Base-by-base conservation (phyloP, 2,329 filamentous ascomycete species). In the Alternaria alternata region DNA sequence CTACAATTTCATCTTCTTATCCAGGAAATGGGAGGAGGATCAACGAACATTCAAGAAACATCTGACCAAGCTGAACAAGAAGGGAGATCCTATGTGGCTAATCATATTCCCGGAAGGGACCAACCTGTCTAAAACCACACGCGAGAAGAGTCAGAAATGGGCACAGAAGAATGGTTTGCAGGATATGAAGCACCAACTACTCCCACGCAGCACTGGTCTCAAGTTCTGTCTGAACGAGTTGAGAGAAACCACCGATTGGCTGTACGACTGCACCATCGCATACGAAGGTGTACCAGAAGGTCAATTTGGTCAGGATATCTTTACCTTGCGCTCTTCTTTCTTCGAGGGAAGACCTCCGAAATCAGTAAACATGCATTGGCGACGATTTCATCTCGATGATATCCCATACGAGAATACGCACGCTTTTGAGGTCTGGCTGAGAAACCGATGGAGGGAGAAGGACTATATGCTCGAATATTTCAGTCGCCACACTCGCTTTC, bases 361-460 rank as follows among this genome's bases (percentile, higher is more conserved):
- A 76, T 97, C 93, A 1, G 94, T 98, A 72, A 98, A 97, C 79
- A 94, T 98, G 83, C 91, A 96, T 80, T 99, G 94, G 93, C 88
- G 95, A 54, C 89, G 93, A 9, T 97, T 96, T 79, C 86, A 87
- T 34, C 76, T 97, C 14, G 85, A 86, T 22, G 88, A 93, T 20
- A 96, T 99, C 43, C 94, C 94, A 0, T 85, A 96, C 9, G 85
- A 93, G 32, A 87, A 90, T 67, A 84, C 86, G 16, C 86, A 90
- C 41, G 83, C 86, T 7, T 99, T 99, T 72, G 93, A 96, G 58
- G 72, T 84, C 3, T 99, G 95, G 95, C 83, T 98, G 28, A 86
- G 89, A 32, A 89, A 92, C 57, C 87, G 93, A 44, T 99, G 95
- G 95, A 87, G 89, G 51, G 93, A 97, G 76, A 99, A 99, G 78